Base-by-base conservation (phyloP, 2,329 filamentous ascomycete genomes). In the Biscogniauxia marginata region DNA sequence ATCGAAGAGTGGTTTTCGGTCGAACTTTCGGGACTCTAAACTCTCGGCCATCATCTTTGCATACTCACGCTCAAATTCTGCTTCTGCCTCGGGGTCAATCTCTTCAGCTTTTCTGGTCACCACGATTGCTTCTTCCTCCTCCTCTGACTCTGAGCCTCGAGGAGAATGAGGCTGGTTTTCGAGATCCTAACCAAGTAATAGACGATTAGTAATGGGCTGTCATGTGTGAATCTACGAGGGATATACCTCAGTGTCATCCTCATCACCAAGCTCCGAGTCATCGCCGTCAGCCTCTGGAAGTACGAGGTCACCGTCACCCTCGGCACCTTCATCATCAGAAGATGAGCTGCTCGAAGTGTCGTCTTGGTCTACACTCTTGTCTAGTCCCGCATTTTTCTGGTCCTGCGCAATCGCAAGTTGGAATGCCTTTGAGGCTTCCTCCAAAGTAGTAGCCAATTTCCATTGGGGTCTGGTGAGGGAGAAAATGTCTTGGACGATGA, bases 41-140 rank as follows among this genome's bases (percentile, higher is more conserved):
- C 93, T 97, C 73, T 99, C 95, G 50, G 93, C 85, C 93, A 99
- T 98, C 85, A 99, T 90, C 74, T 96, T 97, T 39, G 95, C 93
- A 72, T 96, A 95, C 74, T 98, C 95, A 66, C 93, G 90, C 70
- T 99, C 96, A 71, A 99, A 99, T 45, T 99, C 95, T 6, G 93
- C 95, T 69, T 99, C 95, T 44, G 89, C 91, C 75, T 97, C 93
- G 0, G 93, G 93, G 63, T 99, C 93, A 55, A 93, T 83, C 65
- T 93, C 85, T 70, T 97, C 91, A 71, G 96, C 90, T 68, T 93
- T 88, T 58, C 93, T 87, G 46, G 91, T 96, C 49, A 99, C 93
- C 46, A 97, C 84, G 64, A 98, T 96, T 21, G 90, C 86, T 71
- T 98, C 93, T 61, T n/a, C 30, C 30, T 39, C 30, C 16, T 97